phyloP scores from a whole-genome alignment of 2,329 filamentous ascomycete species.

The Neodidymelliopsis sp. region DNA sequence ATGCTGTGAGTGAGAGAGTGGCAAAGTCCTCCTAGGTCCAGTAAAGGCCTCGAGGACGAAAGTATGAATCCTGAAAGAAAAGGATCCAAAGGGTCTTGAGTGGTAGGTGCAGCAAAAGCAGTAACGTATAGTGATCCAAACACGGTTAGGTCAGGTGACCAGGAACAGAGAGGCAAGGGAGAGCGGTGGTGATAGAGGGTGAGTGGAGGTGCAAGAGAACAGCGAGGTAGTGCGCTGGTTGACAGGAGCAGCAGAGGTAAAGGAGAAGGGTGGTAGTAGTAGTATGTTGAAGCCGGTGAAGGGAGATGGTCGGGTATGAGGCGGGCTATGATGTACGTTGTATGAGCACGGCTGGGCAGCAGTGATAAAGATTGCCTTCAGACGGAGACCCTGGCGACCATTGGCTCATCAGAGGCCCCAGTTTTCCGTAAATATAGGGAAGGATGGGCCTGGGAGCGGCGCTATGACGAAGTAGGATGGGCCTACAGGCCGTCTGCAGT shows the following conservation, averaged over 20 bases:
- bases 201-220: constrained; percentile 20
- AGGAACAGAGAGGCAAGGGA: constrained; percentile 13
- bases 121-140: constrained; percentile 22
- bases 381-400: constrained; percentile 27
- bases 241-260: constrained; percentile 28
- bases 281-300: constrained; percentile 24
- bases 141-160: constrained; percentile 32
- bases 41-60: constrained; percentile 50
- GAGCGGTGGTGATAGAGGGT: constrained; percentile 18
- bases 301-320: constrained; percentile 34
- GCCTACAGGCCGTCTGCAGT: constrained; percentile 41
- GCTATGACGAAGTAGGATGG: constrained; percentile 50
- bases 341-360: constrained; percentile 46
- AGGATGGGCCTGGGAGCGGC: constrained; percentile 43
- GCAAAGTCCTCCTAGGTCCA: constrained; percentile 50
- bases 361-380: constrained; percentile 41
- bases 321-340: constrained; percentile 49
- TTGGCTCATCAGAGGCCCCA: constrained; percentile 39
- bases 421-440: constrained; percentile 50
- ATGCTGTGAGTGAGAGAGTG: constrained; percentile 45
- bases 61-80: constrained; percentile 31
- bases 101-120: constrained; percentile 14
- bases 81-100: constrained; percentile 17
- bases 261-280: constrained; percentile 31
- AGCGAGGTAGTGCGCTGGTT: constrained; percentile 22